Evolutionary conservation across 2,329 filamentous ascomycete genomes (phyloP).

Genomic region (Aureobasidium sp.): DNA sequence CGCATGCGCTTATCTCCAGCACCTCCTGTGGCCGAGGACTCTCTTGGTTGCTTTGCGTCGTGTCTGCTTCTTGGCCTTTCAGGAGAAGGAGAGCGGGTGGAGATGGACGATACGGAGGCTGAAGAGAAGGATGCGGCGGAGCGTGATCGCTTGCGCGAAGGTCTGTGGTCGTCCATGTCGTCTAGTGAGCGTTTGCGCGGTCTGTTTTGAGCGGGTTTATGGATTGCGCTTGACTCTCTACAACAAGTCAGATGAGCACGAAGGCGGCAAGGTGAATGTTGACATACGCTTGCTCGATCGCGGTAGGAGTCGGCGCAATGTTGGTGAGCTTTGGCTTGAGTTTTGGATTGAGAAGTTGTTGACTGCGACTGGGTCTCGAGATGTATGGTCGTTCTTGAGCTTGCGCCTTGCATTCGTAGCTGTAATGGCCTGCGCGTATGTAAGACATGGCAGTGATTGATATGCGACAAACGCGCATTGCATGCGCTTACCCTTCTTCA

Average conservation of each 20-base stretch:
- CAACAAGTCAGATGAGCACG: background rate
- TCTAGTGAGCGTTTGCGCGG: constrained; percentile 45
- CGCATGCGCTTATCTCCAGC: background rate
- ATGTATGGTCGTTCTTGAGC: constrained; percentile 84
- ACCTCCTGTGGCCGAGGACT: background rate
- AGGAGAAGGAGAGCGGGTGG: constrained; percentile 44
- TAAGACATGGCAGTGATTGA: constrained; percentile 35
- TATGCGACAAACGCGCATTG: background rate
- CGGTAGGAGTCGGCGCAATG: constrained; percentile 54
- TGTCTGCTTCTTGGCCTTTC: background rate
- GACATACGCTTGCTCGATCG: constrained; percentile 36
- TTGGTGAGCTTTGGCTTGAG: constrained; percentile 73
- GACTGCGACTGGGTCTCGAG: constrained; percentile 77
- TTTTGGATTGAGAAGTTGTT: constrained; percentile 85
- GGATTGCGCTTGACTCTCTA: background rate
- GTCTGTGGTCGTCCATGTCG: constrained; percentile 16
- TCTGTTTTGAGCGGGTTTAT: background rate
- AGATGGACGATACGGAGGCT: constrained; percentile 59
- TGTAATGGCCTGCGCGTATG: constrained; percentile 71
- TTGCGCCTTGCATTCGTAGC: constrained; percentile 83
- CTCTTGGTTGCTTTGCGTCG: background rate
- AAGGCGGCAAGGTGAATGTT: background rate
- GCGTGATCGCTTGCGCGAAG: constrained; percentile 45
- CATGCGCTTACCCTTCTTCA: constrained; percentile 67
- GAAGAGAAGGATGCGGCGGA: constrained; percentile 54